phyloP scores from a whole-genome alignment of 176 grass and related monocot species.

The Ensete glaucum region DNA sequence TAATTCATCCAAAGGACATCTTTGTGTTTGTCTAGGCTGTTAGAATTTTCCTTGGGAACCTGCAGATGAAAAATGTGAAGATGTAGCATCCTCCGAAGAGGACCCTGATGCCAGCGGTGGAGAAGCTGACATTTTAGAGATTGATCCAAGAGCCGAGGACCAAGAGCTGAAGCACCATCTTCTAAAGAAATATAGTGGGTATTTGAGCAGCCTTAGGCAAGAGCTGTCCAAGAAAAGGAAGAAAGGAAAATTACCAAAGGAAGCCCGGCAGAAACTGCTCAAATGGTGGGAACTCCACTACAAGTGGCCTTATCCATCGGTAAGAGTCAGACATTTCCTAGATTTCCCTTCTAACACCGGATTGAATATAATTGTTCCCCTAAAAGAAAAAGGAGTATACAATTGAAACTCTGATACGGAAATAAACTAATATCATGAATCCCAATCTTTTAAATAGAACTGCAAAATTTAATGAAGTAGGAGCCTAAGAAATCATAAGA shows the following conservation, averaged over 20 bases:
- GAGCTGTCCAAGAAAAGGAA: constrained; percentile 84
- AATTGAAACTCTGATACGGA: too few relatives aligned
- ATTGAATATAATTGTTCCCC: not conserved
- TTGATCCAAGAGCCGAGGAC: constrained; percentile 48
- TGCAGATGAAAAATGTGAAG: constrained; percentile 47
- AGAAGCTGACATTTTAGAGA: constrained; percentile 32
- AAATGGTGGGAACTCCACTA: constrained; percentile 79
- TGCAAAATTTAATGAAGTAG: too few relatives aligned
- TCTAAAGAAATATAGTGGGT: constrained; percentile 68
- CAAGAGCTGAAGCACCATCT: constrained; percentile 69
- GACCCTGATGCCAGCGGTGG: constrained; percentile 22
- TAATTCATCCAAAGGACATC: too few relatives aligned
- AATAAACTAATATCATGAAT: too few relatives aligned
- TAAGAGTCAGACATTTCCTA: constrained; percentile 18
- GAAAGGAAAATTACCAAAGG: constrained; percentile 83
- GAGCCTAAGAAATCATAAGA: too few relatives aligned
- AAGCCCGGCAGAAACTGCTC: constrained; percentile 70
- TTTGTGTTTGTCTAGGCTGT: too few relatives aligned
- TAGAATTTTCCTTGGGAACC: not conserved
- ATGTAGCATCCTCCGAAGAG: constrained; percentile 53
- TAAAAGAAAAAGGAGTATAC: not conserved
- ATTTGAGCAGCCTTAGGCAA: constrained; percentile 71
- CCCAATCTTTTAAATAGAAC: too few relatives aligned
- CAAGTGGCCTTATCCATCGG: constrained; percentile 78
- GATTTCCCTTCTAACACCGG: not conserved